phyloP scores from a whole-genome alignment of 768 basidiomycete genomes.

The Albatrellus ellisii region DNA sequence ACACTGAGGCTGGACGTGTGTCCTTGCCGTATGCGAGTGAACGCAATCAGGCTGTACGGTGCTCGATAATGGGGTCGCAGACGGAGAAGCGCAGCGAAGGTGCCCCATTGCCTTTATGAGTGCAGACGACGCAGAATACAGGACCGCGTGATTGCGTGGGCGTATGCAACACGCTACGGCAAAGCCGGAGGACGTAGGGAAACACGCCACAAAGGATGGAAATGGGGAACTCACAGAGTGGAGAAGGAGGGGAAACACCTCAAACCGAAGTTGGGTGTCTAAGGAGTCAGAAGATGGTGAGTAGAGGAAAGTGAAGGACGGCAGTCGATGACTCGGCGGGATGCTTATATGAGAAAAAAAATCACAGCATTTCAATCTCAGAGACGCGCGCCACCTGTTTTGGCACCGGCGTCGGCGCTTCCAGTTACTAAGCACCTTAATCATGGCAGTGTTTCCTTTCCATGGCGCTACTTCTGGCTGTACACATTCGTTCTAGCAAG shows the following conservation, averaged over 20 bases:
- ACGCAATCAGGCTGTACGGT: constrained; percentile 2
- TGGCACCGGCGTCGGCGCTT: background rate
- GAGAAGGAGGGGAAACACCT: constrained; percentile 4
- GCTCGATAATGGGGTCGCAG: constrained; percentile 11
- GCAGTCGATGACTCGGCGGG: constrained; percentile 7
- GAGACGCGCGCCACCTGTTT: constrained; percentile 1
- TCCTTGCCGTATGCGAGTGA: constrained; percentile 1
- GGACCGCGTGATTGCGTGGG: constrained; percentile 4
- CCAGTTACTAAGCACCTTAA: background rate
- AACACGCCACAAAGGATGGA: constrained; percentile 14
- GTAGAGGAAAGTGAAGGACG: constrained; percentile 2
- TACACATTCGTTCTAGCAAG: no score
- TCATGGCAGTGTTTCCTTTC: no score
- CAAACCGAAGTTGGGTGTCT: constrained; percentile 7
- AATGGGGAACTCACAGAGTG: constrained; percentile 14
- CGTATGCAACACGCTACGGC: constrained; percentile 9
- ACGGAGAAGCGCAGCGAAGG: constrained; percentile 2
- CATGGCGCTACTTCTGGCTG: no score
- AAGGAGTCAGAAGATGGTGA: constrained; percentile 1
- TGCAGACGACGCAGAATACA: constrained; percentile 1
- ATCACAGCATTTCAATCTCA: constrained; percentile 12
- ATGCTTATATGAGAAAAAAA: constrained; percentile 10
- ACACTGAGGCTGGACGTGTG: constrained; percentile 8
- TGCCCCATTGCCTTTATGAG: constrained; percentile 11
- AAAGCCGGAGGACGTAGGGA: constrained; percentile 10